Percentiles rank a stretch among this genome's conserved stretches.
phyloP scores from a whole-genome alignment of 176 grass and related monocot genomes.

The Carex scoparia region DNA sequence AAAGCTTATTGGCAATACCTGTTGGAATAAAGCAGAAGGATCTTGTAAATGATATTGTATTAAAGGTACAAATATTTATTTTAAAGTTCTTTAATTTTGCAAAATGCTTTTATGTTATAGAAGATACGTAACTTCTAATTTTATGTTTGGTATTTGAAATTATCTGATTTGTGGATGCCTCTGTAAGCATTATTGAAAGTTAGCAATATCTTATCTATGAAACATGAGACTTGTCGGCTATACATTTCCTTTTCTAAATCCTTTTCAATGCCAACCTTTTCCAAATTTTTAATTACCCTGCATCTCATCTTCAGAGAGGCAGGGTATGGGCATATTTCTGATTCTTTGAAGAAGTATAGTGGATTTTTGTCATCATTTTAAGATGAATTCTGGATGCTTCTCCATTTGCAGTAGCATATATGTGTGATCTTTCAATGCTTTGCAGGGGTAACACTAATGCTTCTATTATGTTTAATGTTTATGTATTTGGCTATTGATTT shows the following conservation, averaged over 20 bases:
- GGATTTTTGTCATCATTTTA: background rate
- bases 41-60: constrained; percentile 60
- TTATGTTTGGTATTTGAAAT: background rate
- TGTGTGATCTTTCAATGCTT: background rate
- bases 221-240: background rate
- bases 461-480: background rate
- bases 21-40: constrained; percentile 80
- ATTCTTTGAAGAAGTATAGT: background rate
- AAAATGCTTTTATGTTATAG: background rate
- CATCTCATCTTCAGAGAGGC: background rate
- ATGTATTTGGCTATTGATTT: background rate
- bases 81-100: background rate
- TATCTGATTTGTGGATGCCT: background rate
- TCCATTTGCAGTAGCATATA: background rate
- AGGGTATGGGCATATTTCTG: background rate
- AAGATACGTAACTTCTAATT: background rate
- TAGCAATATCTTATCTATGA: background rate
- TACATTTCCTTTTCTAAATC: background rate
- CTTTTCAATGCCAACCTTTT: background rate
- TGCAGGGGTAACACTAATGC: background rate
- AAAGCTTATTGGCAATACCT: constrained; percentile 74
- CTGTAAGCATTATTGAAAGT: background rate
- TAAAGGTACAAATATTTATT: constrained; percentile 40
- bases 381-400: background rate
- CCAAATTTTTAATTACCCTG: background rate